phyloP scores from a whole-genome alignment of 495 filamentous ascomycete genomes.

The Penicillium malachiteum region DNA sequence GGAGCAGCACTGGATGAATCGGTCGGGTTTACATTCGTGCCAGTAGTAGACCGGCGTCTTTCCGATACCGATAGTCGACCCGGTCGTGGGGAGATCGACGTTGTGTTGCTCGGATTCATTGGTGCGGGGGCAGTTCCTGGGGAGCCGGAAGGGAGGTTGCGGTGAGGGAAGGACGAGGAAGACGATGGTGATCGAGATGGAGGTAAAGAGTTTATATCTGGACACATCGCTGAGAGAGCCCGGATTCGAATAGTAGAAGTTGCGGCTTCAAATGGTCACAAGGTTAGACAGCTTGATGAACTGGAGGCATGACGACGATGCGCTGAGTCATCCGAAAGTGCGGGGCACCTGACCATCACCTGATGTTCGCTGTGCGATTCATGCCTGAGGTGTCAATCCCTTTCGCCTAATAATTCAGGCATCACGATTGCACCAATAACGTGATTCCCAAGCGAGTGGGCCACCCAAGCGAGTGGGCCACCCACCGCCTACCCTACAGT shows the following conservation, averaged over 20 bases:
- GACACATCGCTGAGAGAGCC: slow-evolving; percentile 47
- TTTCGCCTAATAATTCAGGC: background rate
- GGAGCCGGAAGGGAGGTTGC: slow-evolving; percentile 26
- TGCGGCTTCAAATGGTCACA: slow-evolving; percentile 5
- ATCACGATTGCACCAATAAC: background rate
- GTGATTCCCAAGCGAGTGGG: no score
- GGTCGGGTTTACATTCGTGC: slow-evolving; percentile 73
- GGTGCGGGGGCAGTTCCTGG: slow-evolving; percentile 25
- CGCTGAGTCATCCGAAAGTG: background rate
- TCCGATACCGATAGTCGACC: slow-evolving; percentile 51
- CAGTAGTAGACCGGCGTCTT: slow-evolving; percentile 59
- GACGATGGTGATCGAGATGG: slow-evolving; percentile 56
- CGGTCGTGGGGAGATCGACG: slow-evolving; percentile 39
- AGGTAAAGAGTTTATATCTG: slow-evolving; percentile 76
- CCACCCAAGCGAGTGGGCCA: no score
- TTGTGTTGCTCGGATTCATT: slow-evolving; percentile 36
- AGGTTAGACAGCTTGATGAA: slow-evolving; percentile 4
- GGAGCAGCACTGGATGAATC: slow-evolving; percentile 63
- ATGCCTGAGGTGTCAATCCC: background rate
- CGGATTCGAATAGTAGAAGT: background rate
- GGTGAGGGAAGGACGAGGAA: slow-evolving; percentile 34
- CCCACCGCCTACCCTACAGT: no score
- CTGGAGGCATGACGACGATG: slow-evolving; percentile 1
- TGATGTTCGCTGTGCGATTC: background rate
- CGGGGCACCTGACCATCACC: background rate